Conservation (phyloP, 2,329 filamentous ascomycete genomes). For the Cadophora sp. region DNA sequence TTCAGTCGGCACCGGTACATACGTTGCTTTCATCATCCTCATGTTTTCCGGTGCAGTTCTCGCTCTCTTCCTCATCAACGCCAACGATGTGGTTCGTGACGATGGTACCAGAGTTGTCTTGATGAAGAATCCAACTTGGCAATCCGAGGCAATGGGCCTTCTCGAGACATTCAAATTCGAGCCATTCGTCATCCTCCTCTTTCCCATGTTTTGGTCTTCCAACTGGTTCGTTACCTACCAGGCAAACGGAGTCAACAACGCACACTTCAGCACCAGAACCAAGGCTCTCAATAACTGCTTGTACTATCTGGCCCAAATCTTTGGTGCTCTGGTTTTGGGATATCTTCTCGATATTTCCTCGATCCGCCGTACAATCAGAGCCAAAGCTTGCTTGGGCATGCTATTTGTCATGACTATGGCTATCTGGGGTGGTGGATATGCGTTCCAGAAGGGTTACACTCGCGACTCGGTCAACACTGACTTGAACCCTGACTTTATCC, state of each 20-base stretch:
- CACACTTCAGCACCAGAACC: constrained; percentile 76
- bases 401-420: constrained; percentile 76
- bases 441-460: constrained; percentile 71
- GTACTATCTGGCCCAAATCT: constrained; percentile 82
- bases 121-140: constrained; percentile 91
- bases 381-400: constrained; percentile 65
- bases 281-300: constrained; percentile 78
- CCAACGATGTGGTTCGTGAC: constrained; percentile 72
- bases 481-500: constrained; percentile 28
- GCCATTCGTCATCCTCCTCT: constrained; percentile 76
- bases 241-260: constrained; percentile 75
- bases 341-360: constrained; percentile 68
- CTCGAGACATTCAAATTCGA: constrained; percentile 74
- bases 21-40: constrained; percentile 85
- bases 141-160: constrained; percentile 78
- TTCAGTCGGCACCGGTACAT: constrained; percentile 78
- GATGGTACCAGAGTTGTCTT: constrained; percentile 83
- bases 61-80: constrained; percentile 73
- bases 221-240: constrained; percentile 86
- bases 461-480: constrained; percentile 47
- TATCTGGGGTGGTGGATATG: constrained; percentile 85
- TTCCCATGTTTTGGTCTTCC: constrained; percentile 82
- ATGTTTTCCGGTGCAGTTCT: constrained; percentile 76
- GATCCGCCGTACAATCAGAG: constrained; percentile 70
- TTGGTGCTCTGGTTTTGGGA: constrained; percentile 77